Evolutionary conservation across 108 stramenopile species (phyloP), one percentile per base, ranked within the genome.

Genomic region (Poteriospumella lacustris): DNA sequence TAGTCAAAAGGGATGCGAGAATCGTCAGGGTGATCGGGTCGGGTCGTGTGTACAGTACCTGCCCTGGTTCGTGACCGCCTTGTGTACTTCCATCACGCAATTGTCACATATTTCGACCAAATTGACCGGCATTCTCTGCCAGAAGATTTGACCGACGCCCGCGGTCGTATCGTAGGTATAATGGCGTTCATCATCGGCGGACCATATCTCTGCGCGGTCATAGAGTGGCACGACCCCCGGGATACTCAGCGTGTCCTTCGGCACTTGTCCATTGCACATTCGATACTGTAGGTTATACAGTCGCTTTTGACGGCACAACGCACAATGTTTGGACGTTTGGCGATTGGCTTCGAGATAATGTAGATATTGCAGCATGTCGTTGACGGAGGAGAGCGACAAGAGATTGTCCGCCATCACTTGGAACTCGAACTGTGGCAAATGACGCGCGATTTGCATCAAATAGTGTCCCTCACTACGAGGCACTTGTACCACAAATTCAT

Each of bases 81-180:
- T 9, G 36, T 64, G 15, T 34, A 64, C 60, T 5, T 64, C 60
- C 36, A 3, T 5, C 31, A 64, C 9, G 36, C 60, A 64, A 5
- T 12, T 3, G 60, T 64, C 60, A 64, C 60, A 64, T 3, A 64
- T 64, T 12, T 64, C 36, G 15, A 64, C 60, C 60, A 64, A 24
- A 24, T 64, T 34, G 31, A 64, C 60, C 5, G 15, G 29, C 3
- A 34, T 3, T 3, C 31, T 3, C 3, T 64, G 60, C 15, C 31
- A 64, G 31, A 34, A 64, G 15, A 64, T 64, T 5, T 31, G 28
- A 12, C 60, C 60, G 3, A 31, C 60, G n/a, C n/a, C n/a, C n/a
- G n/a, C n/a, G 36, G 31, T 34, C 3, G 31, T 33, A 24, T 64
- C 60, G 31, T 34, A 64, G 31, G 15, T 3, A 33, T 31, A 64